These are phyloP conservation scores for Boletus sp. DNA, from an alignment of 768 basidiomycete species.

Conservation along the genomic window DNA sequence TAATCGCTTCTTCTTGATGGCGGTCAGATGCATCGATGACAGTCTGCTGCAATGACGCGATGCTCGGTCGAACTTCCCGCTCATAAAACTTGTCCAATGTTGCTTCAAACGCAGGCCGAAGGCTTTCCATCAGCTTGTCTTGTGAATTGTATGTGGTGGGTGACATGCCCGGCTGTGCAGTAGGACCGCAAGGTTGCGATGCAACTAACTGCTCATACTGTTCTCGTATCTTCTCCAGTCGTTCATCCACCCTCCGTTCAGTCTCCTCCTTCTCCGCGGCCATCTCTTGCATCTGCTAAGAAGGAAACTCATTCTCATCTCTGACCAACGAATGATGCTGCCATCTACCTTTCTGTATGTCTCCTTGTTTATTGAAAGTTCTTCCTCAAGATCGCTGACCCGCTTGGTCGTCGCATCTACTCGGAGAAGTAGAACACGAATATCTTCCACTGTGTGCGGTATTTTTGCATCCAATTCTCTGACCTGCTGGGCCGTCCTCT, in stretches of 20 bases:
- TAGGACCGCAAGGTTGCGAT: conserved; percentile 1
- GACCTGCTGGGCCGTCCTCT: conserved; percentile 14
- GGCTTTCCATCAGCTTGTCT: conserved; percentile 17
- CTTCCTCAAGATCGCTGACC: conserved; percentile 21
- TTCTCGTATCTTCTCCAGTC: conserved; percentile 13
- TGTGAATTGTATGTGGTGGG: background rate
- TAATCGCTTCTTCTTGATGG: conserved; percentile 21
- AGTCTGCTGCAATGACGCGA: conserved; percentile 9
- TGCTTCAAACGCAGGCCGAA: conserved; percentile 19
- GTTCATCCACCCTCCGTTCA: conserved; percentile 12
- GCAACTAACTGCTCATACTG: conserved; percentile 17
- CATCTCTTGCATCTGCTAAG: conserved; percentile 19
- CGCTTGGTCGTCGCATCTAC: conserved; percentile 21
- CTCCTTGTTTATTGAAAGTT: conserved; percentile 16
- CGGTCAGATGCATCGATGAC: conserved; percentile 15
- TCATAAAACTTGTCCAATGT: conserved; percentile 23
- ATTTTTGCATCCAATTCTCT: conserved; percentile 23
- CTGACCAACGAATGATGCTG: background rate
- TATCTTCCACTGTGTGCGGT: conserved; percentile 22
- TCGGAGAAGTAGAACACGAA: conserved; percentile 24
- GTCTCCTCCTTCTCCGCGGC: conserved; percentile 9
- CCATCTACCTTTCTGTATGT: conserved; percentile 18
- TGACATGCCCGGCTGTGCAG: background rate
- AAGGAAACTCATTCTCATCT: conserved; percentile 1
- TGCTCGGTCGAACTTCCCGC: conserved; percentile 18